Conservation (phyloP, 75 land plant genomes). For the Picea glauca region DNA sequence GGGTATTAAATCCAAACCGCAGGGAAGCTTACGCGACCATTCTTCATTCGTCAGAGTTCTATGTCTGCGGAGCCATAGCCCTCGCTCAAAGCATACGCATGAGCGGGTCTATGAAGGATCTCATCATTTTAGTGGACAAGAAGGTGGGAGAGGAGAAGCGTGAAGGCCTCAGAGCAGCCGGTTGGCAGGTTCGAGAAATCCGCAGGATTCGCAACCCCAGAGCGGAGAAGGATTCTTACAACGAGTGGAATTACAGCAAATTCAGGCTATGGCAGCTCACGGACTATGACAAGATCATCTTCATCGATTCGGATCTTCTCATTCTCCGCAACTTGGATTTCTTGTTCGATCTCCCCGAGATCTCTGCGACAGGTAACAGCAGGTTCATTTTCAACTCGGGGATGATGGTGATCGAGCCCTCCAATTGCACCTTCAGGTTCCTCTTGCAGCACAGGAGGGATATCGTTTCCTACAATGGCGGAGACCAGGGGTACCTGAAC, state of each 20-base stretch:
- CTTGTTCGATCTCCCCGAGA: slow-evolving; percentile 46
- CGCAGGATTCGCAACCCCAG: slow-evolving; percentile 68
- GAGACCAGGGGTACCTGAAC: slow-evolving; percentile 94
- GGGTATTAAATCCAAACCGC: neutral
- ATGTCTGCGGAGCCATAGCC: slow-evolving; percentile 75
- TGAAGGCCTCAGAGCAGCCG: slow-evolving; percentile 47
- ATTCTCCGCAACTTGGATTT: slow-evolving; percentile 66
- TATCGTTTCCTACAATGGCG: slow-evolving; percentile 86
- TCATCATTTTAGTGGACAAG: slow-evolving; percentile 63
- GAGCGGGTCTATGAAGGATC: slow-evolving; percentile 55
- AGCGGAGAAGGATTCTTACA: slow-evolving; percentile 52
- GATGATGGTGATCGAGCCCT: slow-evolving; percentile 80
- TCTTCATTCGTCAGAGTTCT: slow-evolving; percentile 58
- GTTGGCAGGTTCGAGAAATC: slow-evolving; percentile 59
- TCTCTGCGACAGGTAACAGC: slow-evolving; percentile 58
- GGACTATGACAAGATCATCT: slow-evolving; percentile 62
- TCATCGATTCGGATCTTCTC: slow-evolving; percentile 65
- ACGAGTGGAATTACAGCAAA: slow-evolving; percentile 90
- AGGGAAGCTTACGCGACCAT: slow-evolving; percentile 78
- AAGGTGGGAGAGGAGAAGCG: slow-evolving; percentile 20
- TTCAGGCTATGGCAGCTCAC: slow-evolving; percentile 76
- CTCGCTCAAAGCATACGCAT: slow-evolving; percentile 70
- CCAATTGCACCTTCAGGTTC: slow-evolving; percentile 48
- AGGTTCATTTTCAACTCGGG: slow-evolving; percentile 73
- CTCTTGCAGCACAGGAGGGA: neutral